Base-by-base conservation (phyloP, 495 filamentous ascomycete species). In the Lophiostoma macrostomum region DNA sequence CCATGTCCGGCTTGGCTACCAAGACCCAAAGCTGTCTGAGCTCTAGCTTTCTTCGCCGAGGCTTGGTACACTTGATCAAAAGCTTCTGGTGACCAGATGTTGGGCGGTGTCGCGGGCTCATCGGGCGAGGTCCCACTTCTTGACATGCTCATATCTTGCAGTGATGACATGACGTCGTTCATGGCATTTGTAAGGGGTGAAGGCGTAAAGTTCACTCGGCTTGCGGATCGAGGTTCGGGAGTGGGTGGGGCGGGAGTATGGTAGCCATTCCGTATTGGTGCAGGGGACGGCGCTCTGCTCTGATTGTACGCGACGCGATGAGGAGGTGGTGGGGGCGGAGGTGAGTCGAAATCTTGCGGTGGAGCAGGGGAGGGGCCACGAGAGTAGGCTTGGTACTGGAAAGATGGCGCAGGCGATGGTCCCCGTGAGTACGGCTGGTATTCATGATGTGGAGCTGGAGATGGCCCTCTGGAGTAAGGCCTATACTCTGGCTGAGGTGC, bases 151-250 rank as follows among this genome's bases (percentile, higher is more conserved):
- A 99, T 89, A 57, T 89, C 89, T 66, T 97, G 81, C 43, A 99
- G 71, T 27, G 93, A 95, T 52, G 90, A 90, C 83, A 97, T 97
- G 11, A 99, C 90, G 72, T 94, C 93, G 64, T 96, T 91, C 91
- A 97, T 97, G 0, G 93, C 93, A 67, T 90, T 86, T 40, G 91
- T 75, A 1, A 99, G 69, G 0, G 93, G 94, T 10, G 93, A 96
- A 4, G 93, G 93, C 0, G 93, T 98, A 57, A 89, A 77, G 1
- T 85, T 85, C 35, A 77, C 32, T 73, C 77, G 13, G 86, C 47
- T 53, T 5, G 22, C 32, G 13, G 39, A 12, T 27, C 41, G 30
- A 22, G 56, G 42, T 16, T 42, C 42, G 3, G 70, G 82, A 3
- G 86, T 87, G 11, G 79, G 81, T 11, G 83, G 82, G 13, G 66